These are phyloP conservation scores for Phascolomyces articulosus DNA, from an alignment of 371 early-diverging fungal genomes.

Conservation along the genomic window DNA sequence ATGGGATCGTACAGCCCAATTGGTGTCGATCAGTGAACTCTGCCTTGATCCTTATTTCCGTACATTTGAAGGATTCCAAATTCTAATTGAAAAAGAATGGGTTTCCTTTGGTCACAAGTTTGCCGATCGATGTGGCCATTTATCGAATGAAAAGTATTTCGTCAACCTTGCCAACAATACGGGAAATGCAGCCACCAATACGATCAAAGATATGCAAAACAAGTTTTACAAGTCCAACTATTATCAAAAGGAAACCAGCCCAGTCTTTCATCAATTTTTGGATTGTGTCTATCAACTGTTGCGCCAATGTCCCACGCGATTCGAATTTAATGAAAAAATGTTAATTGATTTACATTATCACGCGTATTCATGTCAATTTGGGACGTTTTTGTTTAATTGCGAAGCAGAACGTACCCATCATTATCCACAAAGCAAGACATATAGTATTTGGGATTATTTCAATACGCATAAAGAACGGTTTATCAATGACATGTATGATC, in stretches of 20 bases:
- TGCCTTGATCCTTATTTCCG: constrained; percentile 96
- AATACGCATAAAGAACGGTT: constrained; percentile 56
- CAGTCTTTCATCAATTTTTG: constrained; percentile 95
- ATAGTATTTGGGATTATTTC: constrained; percentile 85
- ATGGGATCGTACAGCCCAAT: constrained; percentile 98
- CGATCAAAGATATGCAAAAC: constrained; percentile 75
- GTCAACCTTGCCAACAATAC: constrained; percentile 46
- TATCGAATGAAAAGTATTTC: constrained; percentile 78
- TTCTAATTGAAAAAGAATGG: constrained; percentile 96
- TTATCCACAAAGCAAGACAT: constrained; percentile 54
- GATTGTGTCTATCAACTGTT: constrained; percentile 94
- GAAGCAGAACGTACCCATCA: constrained; percentile 69
- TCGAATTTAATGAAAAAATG: constrained; percentile 90
- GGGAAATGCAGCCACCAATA: constrained; percentile 62
- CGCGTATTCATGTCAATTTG: constrained; percentile 90
- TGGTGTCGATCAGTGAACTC: constrained; percentile 85
- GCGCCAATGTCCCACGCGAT: constrained; percentile 84
- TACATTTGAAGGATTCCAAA: constrained; percentile 87
- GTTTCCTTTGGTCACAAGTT: constrained; percentile 96
- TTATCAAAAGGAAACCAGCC: constrained; percentile 82
- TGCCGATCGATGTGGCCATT: constrained; percentile 88
- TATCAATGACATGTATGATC: constrained; percentile 56
- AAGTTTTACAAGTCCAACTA: constrained; percentile 64
- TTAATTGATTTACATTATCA: constrained; percentile 83
- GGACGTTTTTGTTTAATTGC: constrained; percentile 91